phyloP scores from a whole-genome alignment of 2,329 filamentous ascomycete species.

The Didymella segeticola region DNA sequence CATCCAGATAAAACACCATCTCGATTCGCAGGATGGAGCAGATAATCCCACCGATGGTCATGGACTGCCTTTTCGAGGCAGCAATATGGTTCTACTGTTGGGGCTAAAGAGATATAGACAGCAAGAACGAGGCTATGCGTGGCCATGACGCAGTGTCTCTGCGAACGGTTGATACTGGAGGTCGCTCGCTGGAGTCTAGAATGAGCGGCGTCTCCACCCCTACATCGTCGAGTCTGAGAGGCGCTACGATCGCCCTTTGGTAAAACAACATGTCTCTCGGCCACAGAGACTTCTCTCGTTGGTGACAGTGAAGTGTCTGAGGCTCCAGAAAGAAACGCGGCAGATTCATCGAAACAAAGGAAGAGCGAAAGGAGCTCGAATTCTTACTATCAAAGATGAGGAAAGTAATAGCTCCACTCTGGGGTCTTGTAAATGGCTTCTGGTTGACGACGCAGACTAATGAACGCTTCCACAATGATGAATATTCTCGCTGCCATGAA shows the following conservation, averaged over 20 bases:
- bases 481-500: constrained; percentile 31
- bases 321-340: constrained; percentile 27
- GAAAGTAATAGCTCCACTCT: constrained; percentile 34
- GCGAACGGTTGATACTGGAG: constrained; percentile 3
- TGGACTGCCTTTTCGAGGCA: constrained; percentile 21
- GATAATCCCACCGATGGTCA: no score
- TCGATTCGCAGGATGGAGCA: no score
- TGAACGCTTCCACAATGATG: constrained; percentile 38
- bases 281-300: constrained; percentile 13
- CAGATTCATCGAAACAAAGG: constrained; percentile 11
- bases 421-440: constrained; percentile 30
- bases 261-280: not conserved
- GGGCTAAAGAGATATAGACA: constrained; percentile 18
- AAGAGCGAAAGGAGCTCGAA: not conserved
- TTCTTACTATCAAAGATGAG: constrained; percentile 31
- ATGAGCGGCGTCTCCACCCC: not conserved
- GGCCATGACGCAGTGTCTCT: constrained; percentile 20
- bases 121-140: constrained; percentile 22
- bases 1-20: no score
- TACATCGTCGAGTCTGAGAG: constrained; percentile 9
- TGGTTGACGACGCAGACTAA: constrained; percentile 32
- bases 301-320: constrained; percentile 24
- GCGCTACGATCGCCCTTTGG: constrained; percentile 7
- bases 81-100: constrained; percentile 23
- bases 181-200: constrained; percentile 1